Base-by-base conservation (phyloP, 208 protist genomes). In the Herpetomonas tarakana region DNA sequence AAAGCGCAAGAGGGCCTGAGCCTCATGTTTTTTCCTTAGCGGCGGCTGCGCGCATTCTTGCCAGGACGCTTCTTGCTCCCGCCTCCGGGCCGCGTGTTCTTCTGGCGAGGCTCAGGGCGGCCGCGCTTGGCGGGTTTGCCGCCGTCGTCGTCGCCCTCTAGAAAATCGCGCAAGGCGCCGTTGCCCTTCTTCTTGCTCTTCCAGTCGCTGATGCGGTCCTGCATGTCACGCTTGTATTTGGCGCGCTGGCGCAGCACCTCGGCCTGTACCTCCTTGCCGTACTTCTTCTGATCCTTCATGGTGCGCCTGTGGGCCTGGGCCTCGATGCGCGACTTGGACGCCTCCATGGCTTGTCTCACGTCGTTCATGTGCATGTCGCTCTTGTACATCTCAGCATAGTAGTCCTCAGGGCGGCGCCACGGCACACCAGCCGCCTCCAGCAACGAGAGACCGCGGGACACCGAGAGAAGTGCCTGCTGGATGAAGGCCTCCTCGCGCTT, bases 321-420 rank as follows among this genome's bases (percentile, higher is more conserved):
- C 71, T 93, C 84, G 24, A 93, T 81, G 57, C 81, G 78, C 3
- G 83, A 67, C 77, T 93, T 92, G 26, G 86, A 86, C 11, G 73
- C 81, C 62, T 92, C 85, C 75, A 96, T 93, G 9, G 87, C 85
- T 51, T 85, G 76, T 24, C 81, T 86, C 62, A 96, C 88, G 51
- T 97, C 92, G 57, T 78, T 81, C 96, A 98, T 98, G 71, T 98
- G 94, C 27, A 92, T 71, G 65, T 98, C 97, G 52, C 76, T 83
- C 75, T 98, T 98, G 66, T 92, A 88, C 96, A 98, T 98, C 70
- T 98, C 97, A 6, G 96, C 96, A 76, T 97, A 98, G 76, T 96
- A 98, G 76, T 98, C 97, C 38, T 69, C 68, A 22, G 96, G 96
- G 30, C 97, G 85, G 61, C 81, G 71, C 63, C 90, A 93, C 39